phyloP scores from a whole-genome alignment of 2,329 filamentous ascomycete species.

The Tympanopsis confertula region DNA sequence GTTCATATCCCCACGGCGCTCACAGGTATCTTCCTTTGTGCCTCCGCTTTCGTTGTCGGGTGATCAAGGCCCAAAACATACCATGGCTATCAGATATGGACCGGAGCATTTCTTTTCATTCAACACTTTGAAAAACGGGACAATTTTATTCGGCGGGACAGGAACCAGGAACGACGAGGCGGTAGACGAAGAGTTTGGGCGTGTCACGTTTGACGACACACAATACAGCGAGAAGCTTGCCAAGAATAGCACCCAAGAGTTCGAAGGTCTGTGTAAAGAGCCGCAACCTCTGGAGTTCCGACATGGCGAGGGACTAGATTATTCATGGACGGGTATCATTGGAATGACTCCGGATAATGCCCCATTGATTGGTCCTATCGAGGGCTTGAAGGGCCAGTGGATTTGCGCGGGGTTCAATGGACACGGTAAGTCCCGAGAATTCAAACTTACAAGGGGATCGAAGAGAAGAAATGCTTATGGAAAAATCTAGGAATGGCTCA shows the following conservation, averaged over 20 bases:
- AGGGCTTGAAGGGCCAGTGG: slow-evolving; percentile 27
- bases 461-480: too few relatives aligned
- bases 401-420: slow-evolving; percentile 36
- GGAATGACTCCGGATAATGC: slow-evolving; percentile 32
- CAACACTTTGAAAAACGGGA: slow-evolving; percentile 30
- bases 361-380: slow-evolving; percentile 28
- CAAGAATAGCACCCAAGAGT: slow-evolving; percentile 20
- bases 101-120: slow-evolving; percentile 35
- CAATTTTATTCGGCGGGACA: slow-evolving; percentile 27
- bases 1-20: slow-evolving; percentile 27
- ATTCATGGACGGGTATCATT: slow-evolving; percentile 34
- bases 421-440: slow-evolving; percentile 30
- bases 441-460: too few relatives aligned
- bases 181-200: slow-evolving; percentile 11
- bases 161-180: slow-evolving; percentile 25
- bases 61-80: slow-evolving; percentile 18
- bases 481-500: slow-evolving; percentile 22
- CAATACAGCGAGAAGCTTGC: slow-evolving; percentile 24
- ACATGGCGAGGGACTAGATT: slow-evolving; percentile 29
- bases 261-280: slow-evolving; percentile 19
- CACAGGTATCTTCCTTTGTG: slow-evolving; percentile 30
- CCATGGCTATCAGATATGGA: slow-evolving; percentile 31
- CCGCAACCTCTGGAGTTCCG: slow-evolving; percentile 6
- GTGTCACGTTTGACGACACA: slow-evolving; percentile 24
- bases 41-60: slow-evolving; percentile 22